These are phyloP conservation scores for Elsinoe perseae DNA, from an alignment of 2,329 filamentous ascomycete genomes.

Conservation along the genomic window DNA sequence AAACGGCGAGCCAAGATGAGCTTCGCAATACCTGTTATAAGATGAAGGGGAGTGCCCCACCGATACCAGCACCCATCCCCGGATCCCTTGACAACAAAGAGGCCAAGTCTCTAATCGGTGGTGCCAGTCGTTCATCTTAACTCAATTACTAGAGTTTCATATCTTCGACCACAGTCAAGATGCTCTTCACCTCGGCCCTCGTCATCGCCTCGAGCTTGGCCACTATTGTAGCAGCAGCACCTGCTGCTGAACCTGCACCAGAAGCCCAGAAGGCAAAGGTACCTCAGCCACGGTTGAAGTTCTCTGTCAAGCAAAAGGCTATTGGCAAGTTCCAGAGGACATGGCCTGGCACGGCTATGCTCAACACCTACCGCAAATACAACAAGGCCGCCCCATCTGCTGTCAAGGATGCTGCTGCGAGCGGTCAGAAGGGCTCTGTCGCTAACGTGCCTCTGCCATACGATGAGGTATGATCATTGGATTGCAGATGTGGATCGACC, in stretches of 20 bases:
- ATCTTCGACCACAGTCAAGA: constrained; percentile 20
- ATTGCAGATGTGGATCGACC: constrained; percentile 17
- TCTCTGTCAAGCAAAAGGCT: constrained; percentile 13
- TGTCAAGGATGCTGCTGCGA: constrained; percentile 29
- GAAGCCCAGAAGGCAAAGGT: constrained; percentile 19
- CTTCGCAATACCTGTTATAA: constrained; percentile 5
- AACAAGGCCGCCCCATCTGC: constrained; percentile 27
- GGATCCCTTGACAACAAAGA: constrained; percentile 9
- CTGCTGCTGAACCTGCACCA: constrained; percentile 22
- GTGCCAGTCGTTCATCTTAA: constrained; percentile 1
- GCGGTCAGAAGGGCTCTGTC: constrained; percentile 32
- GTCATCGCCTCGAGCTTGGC: constrained; percentile 27
- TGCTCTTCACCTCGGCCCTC: constrained; percentile 25
- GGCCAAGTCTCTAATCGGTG: not conserved
- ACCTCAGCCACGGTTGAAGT: constrained; percentile 28
- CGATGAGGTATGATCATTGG: constrained; percentile 23
- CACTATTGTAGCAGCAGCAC: constrained; percentile 25
- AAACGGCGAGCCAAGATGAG: constrained; percentile 13
- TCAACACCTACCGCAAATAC: constrained; percentile 36
- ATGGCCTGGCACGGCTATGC: constrained; percentile 31
- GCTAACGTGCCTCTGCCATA: constrained; percentile 33
- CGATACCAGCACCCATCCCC: not conserved
- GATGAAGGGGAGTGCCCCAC: constrained; percentile 1
- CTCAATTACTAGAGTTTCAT: not conserved
- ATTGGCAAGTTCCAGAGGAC: constrained; percentile 28